Evolutionary conservation across 805 yeast species (phyloP).

Genomic region (Pichia ethanolica): DNA sequence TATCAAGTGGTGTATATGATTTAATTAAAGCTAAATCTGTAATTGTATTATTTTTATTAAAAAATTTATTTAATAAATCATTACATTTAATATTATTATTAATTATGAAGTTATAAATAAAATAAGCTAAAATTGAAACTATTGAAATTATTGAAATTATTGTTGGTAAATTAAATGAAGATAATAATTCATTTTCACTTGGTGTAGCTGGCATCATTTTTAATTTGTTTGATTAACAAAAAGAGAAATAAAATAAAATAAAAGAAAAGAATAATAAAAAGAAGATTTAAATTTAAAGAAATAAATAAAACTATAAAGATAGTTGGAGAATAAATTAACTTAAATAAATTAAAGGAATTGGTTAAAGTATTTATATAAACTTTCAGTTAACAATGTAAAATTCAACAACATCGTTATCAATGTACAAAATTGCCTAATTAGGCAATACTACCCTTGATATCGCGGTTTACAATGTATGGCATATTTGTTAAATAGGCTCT

Average conservation of each 20-base stretch:
- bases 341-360: background rate
- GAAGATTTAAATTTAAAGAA: too few relatives aligned
- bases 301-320: too few relatives aligned
- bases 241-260: too few relatives aligned
- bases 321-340: too few relatives aligned
- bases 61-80: too few relatives aligned
- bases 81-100: too few relatives aligned
- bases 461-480: background rate
- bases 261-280: too few relatives aligned
- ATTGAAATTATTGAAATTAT: background rate
- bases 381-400: too few relatives aligned
- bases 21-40: constrained; percentile 10
- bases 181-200: background rate
- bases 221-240: background rate
- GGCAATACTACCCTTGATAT: constrained; percentile 5
- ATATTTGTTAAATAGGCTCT: too few relatives aligned
- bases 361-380: too few relatives aligned
- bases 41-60: background rate
- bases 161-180: background rate
- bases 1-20: constrained; percentile 25
- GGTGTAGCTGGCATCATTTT: constrained; percentile 5
- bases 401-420: background rate
- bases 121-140: background rate
- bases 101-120: background rate
- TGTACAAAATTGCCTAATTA: constrained; percentile 7